Conservation (phyloP, 768 basidiomycete genomes). For the Mycena galericulata region DNA sequence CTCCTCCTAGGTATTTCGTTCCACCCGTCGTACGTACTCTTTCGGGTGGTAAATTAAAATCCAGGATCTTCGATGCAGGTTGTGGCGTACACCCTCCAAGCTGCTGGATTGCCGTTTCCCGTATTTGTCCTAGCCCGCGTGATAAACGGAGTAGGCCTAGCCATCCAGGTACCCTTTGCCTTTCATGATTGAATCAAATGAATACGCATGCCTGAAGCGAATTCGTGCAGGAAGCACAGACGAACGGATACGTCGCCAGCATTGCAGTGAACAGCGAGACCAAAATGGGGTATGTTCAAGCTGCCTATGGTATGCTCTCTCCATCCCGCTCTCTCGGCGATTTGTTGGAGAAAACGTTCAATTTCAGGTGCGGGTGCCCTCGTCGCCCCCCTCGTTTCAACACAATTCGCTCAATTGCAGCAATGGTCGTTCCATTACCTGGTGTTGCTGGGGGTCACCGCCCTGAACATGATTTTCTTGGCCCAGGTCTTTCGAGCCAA, state of each 20-base stretch:
- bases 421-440: constrained; percentile 72
- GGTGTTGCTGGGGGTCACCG: constrained; percentile 61
- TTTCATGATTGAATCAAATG: constrained; percentile 37
- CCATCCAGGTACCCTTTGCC: constrained; percentile 51
- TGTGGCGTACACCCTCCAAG: constrained; percentile 58
- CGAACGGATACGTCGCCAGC: constrained; percentile 61
- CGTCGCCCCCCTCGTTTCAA: constrained; percentile 66
- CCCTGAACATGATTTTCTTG: constrained; percentile 56
- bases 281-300: constrained; percentile 64
- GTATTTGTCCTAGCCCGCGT: constrained; percentile 54
- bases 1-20: not conserved
- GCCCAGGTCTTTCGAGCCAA: constrained; percentile 62
- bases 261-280: constrained; percentile 51
- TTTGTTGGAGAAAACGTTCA: not conserved
- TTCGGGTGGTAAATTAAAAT: not conserved
- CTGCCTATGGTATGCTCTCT: constrained; percentile 50
- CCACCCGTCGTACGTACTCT: too few relatives aligned
- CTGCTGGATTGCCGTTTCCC: constrained; percentile 66
- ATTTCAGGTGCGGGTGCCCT: constrained; percentile 59
- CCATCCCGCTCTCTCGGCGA: not conserved
- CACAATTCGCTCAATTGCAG: constrained; percentile 63
- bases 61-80: constrained; percentile 58
- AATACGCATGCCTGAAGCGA: not conserved
- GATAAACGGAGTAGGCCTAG: constrained; percentile 46
- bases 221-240: constrained; percentile 57